Percentiles rank a stretch among this genome's conserved stretches.
These are phyloP conservation scores for Paramyrothecium sp. DNA, from an alignment of 2,329 filamentous ascomycete genomes.

Conservation along the genomic window DNA sequence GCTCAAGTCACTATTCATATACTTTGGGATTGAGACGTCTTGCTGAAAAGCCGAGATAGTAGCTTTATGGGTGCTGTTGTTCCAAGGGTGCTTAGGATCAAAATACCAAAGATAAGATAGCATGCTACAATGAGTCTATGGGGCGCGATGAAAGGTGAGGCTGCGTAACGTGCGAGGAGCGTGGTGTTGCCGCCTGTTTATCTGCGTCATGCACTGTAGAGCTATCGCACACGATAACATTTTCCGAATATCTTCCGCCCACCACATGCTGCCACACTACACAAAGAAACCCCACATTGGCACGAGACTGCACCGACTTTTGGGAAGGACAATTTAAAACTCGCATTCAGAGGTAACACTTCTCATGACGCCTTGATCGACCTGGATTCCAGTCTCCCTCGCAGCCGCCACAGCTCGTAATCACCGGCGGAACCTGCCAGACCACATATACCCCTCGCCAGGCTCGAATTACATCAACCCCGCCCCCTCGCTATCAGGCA, in stretches of 20 bases:
- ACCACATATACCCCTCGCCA: background rate
- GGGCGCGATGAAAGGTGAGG: background rate
- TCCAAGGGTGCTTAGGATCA: too few species aligned
- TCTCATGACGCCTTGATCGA: background rate
- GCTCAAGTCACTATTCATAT: too few species aligned
- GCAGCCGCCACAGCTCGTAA: slow-evolving; percentile 12
- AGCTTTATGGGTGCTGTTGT: too few species aligned
- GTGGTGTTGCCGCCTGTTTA: background rate
- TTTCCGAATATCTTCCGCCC: slow-evolving; percentile 26
- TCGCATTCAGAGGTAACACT: slow-evolving; percentile 17
- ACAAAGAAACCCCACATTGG: slow-evolving; percentile 30
- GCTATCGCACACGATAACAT: slow-evolving; percentile 4
- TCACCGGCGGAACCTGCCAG: slow-evolving; percentile 4
- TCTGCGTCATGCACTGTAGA: background rate
- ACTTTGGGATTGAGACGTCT: too few species aligned
- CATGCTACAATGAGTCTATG: too few species aligned
- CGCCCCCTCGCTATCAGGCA: slow-evolving; percentile 27
- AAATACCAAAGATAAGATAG: too few species aligned
- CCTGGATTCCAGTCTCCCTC: slow-evolving; percentile 12
- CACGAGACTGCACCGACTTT: slow-evolving; percentile 40
- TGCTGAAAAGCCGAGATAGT: too few species aligned
- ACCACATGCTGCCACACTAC: slow-evolving; percentile 5
- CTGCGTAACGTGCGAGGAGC: background rate
- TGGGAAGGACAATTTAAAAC: slow-evolving; percentile 35
- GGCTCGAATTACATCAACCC: slow-evolving; percentile 5